These are phyloP conservation scores for Suillus lakei DNA, from an alignment of 768 basidiomycete species.

Conservation along the genomic window DNA sequence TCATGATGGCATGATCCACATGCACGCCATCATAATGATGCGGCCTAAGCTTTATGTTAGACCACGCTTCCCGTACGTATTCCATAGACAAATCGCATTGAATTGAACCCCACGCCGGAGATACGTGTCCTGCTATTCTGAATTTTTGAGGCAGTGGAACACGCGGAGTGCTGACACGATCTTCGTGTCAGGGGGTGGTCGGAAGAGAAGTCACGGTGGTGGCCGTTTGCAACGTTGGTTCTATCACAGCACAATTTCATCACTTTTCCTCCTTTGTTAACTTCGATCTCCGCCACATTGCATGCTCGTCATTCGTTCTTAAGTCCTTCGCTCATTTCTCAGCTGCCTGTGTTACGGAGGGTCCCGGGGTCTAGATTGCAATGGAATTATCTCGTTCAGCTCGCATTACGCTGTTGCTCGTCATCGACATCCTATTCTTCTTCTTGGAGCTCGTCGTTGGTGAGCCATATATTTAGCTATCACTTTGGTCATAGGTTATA, in stretches of 20 bases:
- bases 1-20: not conserved
- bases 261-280: not conserved
- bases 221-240: not conserved
- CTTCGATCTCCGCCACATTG: not conserved
- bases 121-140: not conserved
- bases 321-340: not conserved
- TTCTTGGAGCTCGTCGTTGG: slow-evolving; percentile 84
- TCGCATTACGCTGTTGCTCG: slow-evolving; percentile 75
- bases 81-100: not conserved
- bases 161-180: not conserved
- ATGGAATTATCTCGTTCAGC: slow-evolving; percentile 66
- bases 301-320: not conserved
- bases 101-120: not conserved
- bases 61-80: too few relatives aligned
- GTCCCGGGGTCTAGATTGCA: too few relatives aligned
- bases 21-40: too few relatives aligned
- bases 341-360: not conserved
- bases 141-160: not conserved
- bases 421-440: slow-evolving; percentile 88
- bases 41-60: too few relatives aligned
- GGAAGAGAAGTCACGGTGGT: not conserved
- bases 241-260: not conserved
- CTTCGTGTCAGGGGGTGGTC: not conserved
- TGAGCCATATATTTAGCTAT: slow-evolving; percentile 33
- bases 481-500: not conserved